phyloP scores from a whole-genome alignment of 1,284 basidiomycete genomes.

The Inonotus obliquus region DNA sequence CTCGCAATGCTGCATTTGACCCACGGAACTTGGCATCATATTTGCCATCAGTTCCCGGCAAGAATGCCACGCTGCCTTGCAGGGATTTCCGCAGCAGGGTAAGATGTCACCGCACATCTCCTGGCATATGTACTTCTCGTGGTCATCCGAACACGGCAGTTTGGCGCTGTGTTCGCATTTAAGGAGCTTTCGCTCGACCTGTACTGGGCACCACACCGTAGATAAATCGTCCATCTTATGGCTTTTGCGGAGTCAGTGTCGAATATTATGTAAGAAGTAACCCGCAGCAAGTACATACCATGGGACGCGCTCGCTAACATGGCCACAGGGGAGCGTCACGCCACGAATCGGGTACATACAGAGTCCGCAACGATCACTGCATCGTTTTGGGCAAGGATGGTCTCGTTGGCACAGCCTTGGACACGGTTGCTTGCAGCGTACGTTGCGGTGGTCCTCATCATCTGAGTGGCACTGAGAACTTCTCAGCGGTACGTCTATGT shows the following conservation, averaged over 20 bases:
- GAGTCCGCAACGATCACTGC: conserved; percentile 48
- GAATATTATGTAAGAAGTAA: not conserved
- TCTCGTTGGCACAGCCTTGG: conserved; percentile 45
- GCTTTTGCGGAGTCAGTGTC: conserved; percentile 34
- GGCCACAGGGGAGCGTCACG: conserved; percentile 61
- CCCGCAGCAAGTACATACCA: conserved; percentile 39
- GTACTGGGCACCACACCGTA: conserved; percentile 39
- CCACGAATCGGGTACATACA: conserved; percentile 46
- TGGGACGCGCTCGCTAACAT: conserved; percentile 39
- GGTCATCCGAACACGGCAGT: conserved; percentile 46
- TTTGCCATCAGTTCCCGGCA: conserved; percentile 37
- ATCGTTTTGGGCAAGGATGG: conserved; percentile 58
- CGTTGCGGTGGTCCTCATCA: conserved; percentile 47
- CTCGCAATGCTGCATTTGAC: too few relatives aligned
- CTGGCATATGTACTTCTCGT: conserved; percentile 36
- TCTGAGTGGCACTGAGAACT: conserved; percentile 60
- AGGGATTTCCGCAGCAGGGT: conserved; percentile 52
- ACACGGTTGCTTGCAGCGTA: conserved; percentile 52
- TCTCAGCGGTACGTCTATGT: not conserved
- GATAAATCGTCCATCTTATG: conserved; percentile 42
- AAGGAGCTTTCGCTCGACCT: conserved; percentile 43
- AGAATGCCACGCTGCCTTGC: conserved; percentile 42
- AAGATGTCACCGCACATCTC: conserved; percentile 40
- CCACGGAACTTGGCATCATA: too few relatives aligned
- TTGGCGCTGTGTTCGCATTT: conserved; percentile 51